Evolutionary conservation across 2,329 filamentous ascomycete genomes (phyloP).

Genomic region (Alternaria gansuensis): DNA sequence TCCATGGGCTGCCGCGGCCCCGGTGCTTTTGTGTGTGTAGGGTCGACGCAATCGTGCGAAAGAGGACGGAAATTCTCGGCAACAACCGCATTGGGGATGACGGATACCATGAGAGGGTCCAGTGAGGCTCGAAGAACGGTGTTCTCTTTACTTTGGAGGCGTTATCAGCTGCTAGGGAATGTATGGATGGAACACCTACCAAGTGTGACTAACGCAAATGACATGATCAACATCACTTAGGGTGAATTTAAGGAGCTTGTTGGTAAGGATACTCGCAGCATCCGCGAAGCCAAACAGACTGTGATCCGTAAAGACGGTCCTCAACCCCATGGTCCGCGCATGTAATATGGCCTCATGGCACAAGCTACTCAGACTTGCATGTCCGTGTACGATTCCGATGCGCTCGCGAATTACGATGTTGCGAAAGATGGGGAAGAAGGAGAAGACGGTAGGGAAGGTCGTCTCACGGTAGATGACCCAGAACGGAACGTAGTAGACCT

Average conservation of each 20-base stretch:
- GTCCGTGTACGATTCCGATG: conserved; percentile 98
- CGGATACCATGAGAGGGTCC: conserved; percentile 95
- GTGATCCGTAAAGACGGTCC: conserved; percentile 97
- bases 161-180: conserved; percentile 20
- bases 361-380: conserved; percentile 89
- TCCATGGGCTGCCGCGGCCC: conserved; percentile 74
- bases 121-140: conserved; percentile 93
- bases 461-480: conserved; percentile 93
- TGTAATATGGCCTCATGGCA: conserved; percentile 96
- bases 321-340: conserved; percentile 92
- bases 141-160: conserved; percentile 82
- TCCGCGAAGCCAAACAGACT: conserved; percentile 98
- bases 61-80: conserved; percentile 92
- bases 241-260: conserved; percentile 95
- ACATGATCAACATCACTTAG: conserved; percentile 97
- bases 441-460: conserved; percentile 96
- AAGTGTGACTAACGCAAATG: conserved; percentile 98
- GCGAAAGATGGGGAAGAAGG: conserved; percentile 96
- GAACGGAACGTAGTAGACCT: conserved; percentile 98
- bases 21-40: conserved; percentile 50
- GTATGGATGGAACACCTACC: conserved; percentile 62
- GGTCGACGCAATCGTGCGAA: conserved; percentile 50
- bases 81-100: conserved; percentile 96
- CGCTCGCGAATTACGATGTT: conserved; percentile 94
- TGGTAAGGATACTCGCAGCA: conserved; percentile 92